Base-by-base conservation (phyloP, 352 stramenopile genomes). In the Globisporangium emineosum region DNA sequence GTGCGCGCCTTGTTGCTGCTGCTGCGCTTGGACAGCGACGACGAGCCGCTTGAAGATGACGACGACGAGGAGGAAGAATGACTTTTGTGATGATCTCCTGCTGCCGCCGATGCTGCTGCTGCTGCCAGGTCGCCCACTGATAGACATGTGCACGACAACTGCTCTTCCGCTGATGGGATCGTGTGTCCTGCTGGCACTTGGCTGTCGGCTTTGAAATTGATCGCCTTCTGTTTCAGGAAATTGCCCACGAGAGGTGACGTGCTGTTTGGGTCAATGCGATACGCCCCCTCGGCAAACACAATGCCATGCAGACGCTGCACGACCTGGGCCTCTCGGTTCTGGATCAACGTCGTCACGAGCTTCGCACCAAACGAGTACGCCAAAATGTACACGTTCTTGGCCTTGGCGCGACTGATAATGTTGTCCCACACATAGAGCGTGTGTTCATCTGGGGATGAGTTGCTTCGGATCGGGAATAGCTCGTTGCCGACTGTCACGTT, bases 1-100 rank as follows among this genome's bases (percentile, higher is more conserved):
- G 83, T 93, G 7, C 81, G 72, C 6, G 83, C 83, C 62, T 90
- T 90, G 68, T 93, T 93, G 63, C 79, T 89, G 67, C 78, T 88
- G 30, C 67, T 71, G n/a, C 75, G 64, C 43, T 76, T 83, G 9
- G 70, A 77, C 1, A 78, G 42, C 10, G 70, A 71, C n/a, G 72
- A 61, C 23, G 55, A 56, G n/a, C 57, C 40, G 15, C 64, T 50
- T 19, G 42, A 49, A 12, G 42, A 49, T 10, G 42, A 49, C 5
- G n/a, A 33, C 29, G 67, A 62, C 0, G 52, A 43, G n/a, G 30
- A 57, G 8, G 50, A 56, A 0, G n/a, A 21, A 27, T 71, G 35
- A 43, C 49, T 55, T 27, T 66, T 63, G 65, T 45, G 37, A 45
- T 45, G 37, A 21, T 45, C 37, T 10, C 37, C 5, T n/a, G 37